Evolutionary conservation across 495 filamentous ascomycete genomes (phyloP), one percentile per base, ranked within the genome.

Genomic region (Hypoxylon cercidicola): DNA sequence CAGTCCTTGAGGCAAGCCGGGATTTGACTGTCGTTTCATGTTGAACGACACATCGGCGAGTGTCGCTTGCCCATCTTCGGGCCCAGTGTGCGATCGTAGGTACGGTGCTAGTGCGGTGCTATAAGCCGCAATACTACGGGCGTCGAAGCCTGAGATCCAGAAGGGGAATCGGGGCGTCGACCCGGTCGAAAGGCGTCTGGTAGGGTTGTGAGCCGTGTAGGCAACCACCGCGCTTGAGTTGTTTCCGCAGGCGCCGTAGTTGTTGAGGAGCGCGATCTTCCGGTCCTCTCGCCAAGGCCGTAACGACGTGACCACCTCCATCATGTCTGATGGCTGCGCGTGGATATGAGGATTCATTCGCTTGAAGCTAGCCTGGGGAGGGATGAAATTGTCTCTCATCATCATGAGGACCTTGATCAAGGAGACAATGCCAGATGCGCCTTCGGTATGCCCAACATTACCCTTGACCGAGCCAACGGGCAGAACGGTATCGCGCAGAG

Each of bases 171-270:
- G 11, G 8, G 18, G 23, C 12, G 39, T 3, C 1, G n/a, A 15
- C 39, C n/a, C 8, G 5, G 40, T 40, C 8, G 34, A 16, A 6
- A 0, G 20, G n/a, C 6, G 0, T 78, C 77, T 4, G 19, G 32
- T 3, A 7, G 18, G 15, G 1, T 20, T 10, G 40, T 56, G 35
- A 11, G 35, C 50, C n/a, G 39, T 3, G n/a, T 72, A 37, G 21
- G 50, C 35, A 1, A 82, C 63, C 4, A 84, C 46, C 40, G 84
- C 59, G 0, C 78, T 72, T 5, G 76, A 75, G 69, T 80, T 85
- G 35, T 64, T 74, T 0, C 83, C 83, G 0, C 76, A 67, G 0
- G 82, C 83, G 3, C 83, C 83, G 44, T 85, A 85, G 53, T 79
- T 84, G 56, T 80, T 84, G 48, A 87, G 75, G 0, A 82, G 48